Conservation (phyloP, 208 protist species). For the Herpetomonas samuelpessoai region DNA sequence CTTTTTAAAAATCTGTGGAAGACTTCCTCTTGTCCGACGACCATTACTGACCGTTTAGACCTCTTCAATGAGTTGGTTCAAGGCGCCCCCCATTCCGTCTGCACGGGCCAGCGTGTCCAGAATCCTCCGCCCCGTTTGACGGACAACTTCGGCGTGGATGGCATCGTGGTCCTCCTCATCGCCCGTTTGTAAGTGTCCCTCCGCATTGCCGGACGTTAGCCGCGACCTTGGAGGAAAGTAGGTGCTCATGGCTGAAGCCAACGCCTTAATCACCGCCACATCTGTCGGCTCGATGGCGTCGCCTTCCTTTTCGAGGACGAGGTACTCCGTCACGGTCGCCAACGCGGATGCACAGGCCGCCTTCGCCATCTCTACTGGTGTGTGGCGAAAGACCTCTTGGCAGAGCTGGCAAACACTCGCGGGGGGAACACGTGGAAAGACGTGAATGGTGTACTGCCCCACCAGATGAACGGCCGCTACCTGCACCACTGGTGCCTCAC, state of each 20-base stretch:
- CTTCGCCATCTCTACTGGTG: slow-evolving; percentile 70
- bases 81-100: slow-evolving; percentile 1
- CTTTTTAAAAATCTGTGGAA: too few relatives aligned
- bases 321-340: slow-evolving; percentile 13
- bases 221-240: slow-evolving; percentile 16
- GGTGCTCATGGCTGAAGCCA: slow-evolving; percentile 36
- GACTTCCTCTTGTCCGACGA: too few relatives aligned
- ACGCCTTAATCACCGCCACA: slow-evolving; percentile 16
- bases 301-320: slow-evolving; percentile 12
- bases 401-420: slow-evolving; percentile 33
- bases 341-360: slow-evolving; percentile 72
- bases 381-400: slow-evolving; percentile 73
- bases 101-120: slow-evolving; percentile 17
- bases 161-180: slow-evolving; percentile 8
- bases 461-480: slow-evolving; percentile 69
- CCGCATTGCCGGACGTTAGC: too few relatives aligned
- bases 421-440: slow-evolving; percentile 60
- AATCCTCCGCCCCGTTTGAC: slow-evolving; percentile 47
- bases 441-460: slow-evolving; percentile 38
- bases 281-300: slow-evolving; percentile 11
- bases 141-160: slow-evolving; percentile 66
- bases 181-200: too few relatives aligned
- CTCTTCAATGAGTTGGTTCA: slow-evolving; percentile 9
- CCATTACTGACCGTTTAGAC: slow-evolving; percentile 10
- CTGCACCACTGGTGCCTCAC: slow-evolving; percentile 39